Conservation (phyloP, 139 green algal genomes). For the Chlamydomonas incerta region DNA sequence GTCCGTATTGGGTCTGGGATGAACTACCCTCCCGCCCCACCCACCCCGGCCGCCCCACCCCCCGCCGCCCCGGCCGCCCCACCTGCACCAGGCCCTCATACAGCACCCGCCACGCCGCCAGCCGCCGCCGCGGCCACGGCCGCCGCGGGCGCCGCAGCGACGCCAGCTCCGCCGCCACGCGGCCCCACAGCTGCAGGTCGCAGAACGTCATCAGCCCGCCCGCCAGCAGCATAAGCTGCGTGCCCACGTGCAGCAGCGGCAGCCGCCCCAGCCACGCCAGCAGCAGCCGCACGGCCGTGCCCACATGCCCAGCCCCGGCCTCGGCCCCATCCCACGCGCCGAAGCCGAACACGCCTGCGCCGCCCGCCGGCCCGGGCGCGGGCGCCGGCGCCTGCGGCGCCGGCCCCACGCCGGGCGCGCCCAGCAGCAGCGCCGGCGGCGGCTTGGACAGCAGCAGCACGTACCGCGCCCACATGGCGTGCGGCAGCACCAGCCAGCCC, state of each 20-base stretch:
- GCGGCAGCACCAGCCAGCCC: conserved; percentile 2
- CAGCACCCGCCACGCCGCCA: background rate
- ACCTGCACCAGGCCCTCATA: conserved; percentile 15
- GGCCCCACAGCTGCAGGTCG: background rate
- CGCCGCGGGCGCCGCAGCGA: background rate
- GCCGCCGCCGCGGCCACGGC: background rate
- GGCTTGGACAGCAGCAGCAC: conserved; percentile 22
- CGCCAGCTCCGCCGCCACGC: conserved; percentile 8
- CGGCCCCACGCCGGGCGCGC: background rate
- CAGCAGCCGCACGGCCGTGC: background rate
- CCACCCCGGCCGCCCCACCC: too few species aligned
- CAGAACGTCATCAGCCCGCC: background rate
- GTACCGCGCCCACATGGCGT: background rate
- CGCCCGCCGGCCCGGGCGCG: background rate
- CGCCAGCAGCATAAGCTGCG: background rate
- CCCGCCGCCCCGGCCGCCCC: background rate
- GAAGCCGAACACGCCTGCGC: background rate
- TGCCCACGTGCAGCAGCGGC: background rate
- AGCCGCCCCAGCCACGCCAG: background rate
- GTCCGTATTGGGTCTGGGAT: too few species aligned
- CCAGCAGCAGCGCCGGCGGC: background rate
- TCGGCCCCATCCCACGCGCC: too few species aligned
- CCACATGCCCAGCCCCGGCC: background rate
- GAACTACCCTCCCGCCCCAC: too few species aligned
- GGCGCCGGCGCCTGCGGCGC: background rate